Conservation (phyloP, 108 stramenopile species). For the Discostella pseudostelligera region DNA sequence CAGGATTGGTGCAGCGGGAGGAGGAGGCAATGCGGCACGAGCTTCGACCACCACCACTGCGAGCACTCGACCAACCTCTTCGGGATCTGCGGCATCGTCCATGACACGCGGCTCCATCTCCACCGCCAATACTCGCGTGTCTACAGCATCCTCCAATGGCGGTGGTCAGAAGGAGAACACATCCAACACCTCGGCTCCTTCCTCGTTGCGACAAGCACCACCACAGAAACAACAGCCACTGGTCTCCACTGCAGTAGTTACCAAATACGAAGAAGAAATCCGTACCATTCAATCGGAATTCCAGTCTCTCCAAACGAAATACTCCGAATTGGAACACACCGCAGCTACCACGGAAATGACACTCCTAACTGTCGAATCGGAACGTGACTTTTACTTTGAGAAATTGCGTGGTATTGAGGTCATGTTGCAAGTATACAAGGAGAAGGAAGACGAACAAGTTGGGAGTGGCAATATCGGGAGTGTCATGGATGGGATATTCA, state of each 20-base stretch:
- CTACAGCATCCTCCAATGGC: conserved; percentile 6
- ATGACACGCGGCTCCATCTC: conserved; percentile 4
- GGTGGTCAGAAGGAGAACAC: conserved; percentile 26
- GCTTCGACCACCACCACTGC: conserved; percentile 15
- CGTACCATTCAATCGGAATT: conserved; percentile 24
- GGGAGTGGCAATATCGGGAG: conserved; percentile 30
- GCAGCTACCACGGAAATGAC: conserved; percentile 57
- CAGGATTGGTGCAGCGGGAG: neutral
- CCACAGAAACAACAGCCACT: conserved; percentile 11
- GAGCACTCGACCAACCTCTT: conserved; percentile 10
- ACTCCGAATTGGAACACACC: conserved; percentile 48
- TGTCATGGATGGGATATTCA: conserved; percentile 74
- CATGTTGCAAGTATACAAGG: conserved; percentile 87
- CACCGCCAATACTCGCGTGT: neutral
- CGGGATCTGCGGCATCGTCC: conserved; percentile 13
- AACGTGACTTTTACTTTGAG: conserved; percentile 96
- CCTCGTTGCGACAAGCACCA: conserved; percentile 4
- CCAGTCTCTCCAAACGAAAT: conserved; percentile 49
- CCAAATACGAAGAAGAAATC: conserved; percentile 42
- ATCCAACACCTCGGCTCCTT: neutral
- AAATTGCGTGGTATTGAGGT: conserved; percentile 94
- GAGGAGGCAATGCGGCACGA: conserved; percentile 15
- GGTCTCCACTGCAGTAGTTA: conserved; percentile 6
- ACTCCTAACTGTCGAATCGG: conserved; percentile 72
- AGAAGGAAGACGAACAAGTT: conserved; percentile 49